A percentile compares a stretch with the other conserved stretches of the same genome.
phyloP scores from a whole-genome alignment of 805 yeast species.

The Sugiyamaella boreocaroliniensis region DNA sequence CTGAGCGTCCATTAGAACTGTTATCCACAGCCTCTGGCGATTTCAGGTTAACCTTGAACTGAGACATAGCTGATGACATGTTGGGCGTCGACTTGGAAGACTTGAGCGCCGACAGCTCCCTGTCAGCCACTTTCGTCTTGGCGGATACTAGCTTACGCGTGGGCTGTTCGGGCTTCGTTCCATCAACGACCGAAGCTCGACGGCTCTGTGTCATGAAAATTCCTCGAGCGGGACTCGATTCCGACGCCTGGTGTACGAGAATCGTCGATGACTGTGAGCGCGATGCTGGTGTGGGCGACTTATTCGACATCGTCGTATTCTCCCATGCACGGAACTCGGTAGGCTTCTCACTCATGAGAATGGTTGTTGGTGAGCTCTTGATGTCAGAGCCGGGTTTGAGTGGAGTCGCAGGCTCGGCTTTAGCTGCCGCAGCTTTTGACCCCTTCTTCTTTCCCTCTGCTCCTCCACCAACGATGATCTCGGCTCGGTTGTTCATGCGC shows the following conservation, averaged over 20 bases:
- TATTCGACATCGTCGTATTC: background rate
- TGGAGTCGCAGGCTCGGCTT: conserved; percentile 8
- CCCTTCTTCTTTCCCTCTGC: background rate
- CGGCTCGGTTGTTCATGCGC: background rate
- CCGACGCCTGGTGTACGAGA: conserved; percentile 28
- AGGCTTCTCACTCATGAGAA: conserved; percentile 10
- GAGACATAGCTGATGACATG: conserved; percentile 27
- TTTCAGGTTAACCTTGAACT: conserved; percentile 27
- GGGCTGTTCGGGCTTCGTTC: background rate
- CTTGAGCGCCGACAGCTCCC: background rate
- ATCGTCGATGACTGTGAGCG: conserved; percentile 23
- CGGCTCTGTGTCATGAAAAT: conserved; percentile 15
- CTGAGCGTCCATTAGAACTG: background rate
- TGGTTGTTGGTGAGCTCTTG: conserved; percentile 10
- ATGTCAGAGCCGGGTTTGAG: background rate
- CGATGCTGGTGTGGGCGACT: conserved; percentile 30
- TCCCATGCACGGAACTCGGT: conserved; percentile 3
- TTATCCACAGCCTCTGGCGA: conserved; percentile 3
- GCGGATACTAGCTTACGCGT: background rate
- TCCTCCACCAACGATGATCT: background rate
- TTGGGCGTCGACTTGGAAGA: conserved; percentile 20
- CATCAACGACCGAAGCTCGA: background rate
- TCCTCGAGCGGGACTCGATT: conserved; percentile 29
- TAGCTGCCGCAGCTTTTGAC: background rate
- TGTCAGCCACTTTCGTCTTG: background rate